These are phyloP conservation scores for Hyaloscypha bicolor DNA, from an alignment of 495 filamentous ascomycete genomes.

Conservation along the genomic window DNA sequence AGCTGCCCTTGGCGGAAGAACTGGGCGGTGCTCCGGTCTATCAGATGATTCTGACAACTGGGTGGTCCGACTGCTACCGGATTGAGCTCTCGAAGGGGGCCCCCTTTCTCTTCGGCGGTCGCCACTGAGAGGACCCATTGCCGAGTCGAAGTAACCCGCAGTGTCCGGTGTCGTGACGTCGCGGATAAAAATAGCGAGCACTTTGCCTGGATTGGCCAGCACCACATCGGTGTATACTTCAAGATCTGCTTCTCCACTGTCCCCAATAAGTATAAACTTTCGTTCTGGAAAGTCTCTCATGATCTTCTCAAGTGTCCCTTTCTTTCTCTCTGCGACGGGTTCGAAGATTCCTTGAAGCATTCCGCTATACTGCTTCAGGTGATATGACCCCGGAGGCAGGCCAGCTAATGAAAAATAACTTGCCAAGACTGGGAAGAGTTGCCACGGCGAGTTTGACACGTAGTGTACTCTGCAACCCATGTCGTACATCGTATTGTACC, in stretches of 20 bases:
- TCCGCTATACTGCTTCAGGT: slow-evolving; percentile 92
- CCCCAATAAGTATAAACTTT: slow-evolving; percentile 88
- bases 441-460: slow-evolving; percentile 92
- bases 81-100: slow-evolving; percentile 11
- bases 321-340: slow-evolving; percentile 93
- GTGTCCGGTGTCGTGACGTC: slow-evolving; percentile 82
- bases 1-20: slow-evolving; percentile 29
- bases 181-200: slow-evolving; percentile 85
- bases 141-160: slow-evolving; percentile 75
- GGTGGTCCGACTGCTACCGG: slow-evolving; percentile 20
- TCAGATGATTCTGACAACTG: slow-evolving; percentile 35
- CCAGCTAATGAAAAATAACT: slow-evolving; percentile 80
- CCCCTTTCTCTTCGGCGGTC: slow-evolving; percentile 24
- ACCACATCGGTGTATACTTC: slow-evolving; percentile 97
- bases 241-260: slow-evolving; percentile 94
- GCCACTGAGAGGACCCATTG: slow-evolving; percentile 47
- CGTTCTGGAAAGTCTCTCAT: slow-evolving; percentile 87
- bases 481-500: slow-evolving; percentile 77
- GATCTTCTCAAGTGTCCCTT: slow-evolving; percentile 80
- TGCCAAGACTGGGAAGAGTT: slow-evolving; percentile 85
- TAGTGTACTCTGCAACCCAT: slow-evolving; percentile 88
- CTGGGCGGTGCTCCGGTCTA: slow-evolving; percentile 26
- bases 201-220: slow-evolving; percentile 75
- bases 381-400: slow-evolving; percentile 84
- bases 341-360: slow-evolving; percentile 99